phyloP scores from a whole-genome alignment of 768 basidiomycete species.

The Vararia minispora region DNA sequence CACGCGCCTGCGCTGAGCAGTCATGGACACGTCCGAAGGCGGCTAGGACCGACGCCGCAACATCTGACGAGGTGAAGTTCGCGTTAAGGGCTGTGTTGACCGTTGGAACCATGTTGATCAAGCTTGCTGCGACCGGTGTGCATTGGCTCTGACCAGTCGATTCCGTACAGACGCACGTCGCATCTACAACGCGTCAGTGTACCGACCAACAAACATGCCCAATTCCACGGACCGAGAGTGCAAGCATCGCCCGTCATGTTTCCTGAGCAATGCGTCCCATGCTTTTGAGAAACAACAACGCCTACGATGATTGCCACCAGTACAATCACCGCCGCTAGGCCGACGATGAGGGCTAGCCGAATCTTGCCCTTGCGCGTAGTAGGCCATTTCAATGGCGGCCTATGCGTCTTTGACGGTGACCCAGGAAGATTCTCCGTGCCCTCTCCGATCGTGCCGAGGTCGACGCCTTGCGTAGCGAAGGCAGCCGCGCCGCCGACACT shows the following conservation, averaged over 20 bases:
- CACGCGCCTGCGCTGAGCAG: conserved; percentile 41
- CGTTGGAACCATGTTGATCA: conserved; percentile 37
- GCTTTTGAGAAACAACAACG: conserved; percentile 26
- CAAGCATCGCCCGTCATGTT: conserved; percentile 40
- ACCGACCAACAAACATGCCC: neutral
- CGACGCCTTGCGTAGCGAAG: too few relatives aligned
- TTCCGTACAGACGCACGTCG: conserved; percentile 53
- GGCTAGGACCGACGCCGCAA: conserved; percentile 41
- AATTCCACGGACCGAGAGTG: conserved; percentile 39
- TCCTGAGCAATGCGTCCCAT: conserved; percentile 25
- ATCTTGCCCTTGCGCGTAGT: conserved; percentile 9
- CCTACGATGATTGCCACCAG: conserved; percentile 33
- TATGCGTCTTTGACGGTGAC: conserved; percentile 3
- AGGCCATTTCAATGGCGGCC: conserved; percentile 1
- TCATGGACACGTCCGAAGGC: conserved; percentile 34
- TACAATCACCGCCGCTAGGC: conserved; percentile 19
- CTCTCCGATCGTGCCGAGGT: too few relatives aligned
- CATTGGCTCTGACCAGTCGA: conserved; percentile 32
- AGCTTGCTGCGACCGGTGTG: conserved; percentile 39
- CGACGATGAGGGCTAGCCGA: conserved; percentile 7
- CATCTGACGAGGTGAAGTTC: conserved; percentile 31
- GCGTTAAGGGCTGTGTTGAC: conserved; percentile 36
- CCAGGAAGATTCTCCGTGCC: neutral
- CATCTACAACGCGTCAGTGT: conserved; percentile 28
- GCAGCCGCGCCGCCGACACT: neutral